Evolutionary conservation across 495 filamentous ascomycete species (phyloP), one percentile per base, ranked within the genome.

Genomic region (Trichoderma asperelloides): DNA sequence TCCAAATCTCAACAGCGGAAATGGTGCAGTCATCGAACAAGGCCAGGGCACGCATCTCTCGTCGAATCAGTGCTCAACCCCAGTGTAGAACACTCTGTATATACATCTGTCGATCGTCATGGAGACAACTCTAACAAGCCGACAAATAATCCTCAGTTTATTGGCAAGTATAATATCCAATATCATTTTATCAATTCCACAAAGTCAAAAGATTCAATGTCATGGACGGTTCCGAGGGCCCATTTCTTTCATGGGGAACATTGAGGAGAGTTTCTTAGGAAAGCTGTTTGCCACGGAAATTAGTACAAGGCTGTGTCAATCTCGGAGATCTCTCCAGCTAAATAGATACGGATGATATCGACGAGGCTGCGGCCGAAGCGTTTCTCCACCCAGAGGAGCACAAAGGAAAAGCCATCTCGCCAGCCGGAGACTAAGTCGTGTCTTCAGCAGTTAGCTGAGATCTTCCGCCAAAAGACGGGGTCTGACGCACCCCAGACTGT

Each of bases 401-500:
- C 70, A 78, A 78, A 37, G 75, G 78, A 21, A 73, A 76, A 64
- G 78, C 75, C 13, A 66, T 88, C 30, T 81, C 80, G 23, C 76
- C 89, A 3, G 87, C 85, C 0, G 86, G 87, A 9, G 86, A 88
- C 73, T 82, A 87, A 55, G 69, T 89, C 63, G 86, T 81, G n/a
- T 0, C 84, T 77, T 66, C 74, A 78, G 11, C 73, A 87, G 65
- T 74, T 80, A 62, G 75, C 71, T 27, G 69, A 72, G n/a, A 74
- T 80, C 37, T 88, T 88, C 73, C 76, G 81, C 71, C 66, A 75
- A 33, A 79, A 76, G 68, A 83, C 80, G 1, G 85, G 84, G 1
- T 64, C 70, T 3, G 64, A 74, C n/a, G 40, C 85, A 13, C 80
- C 80, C 1, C 70, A 70, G 0, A 85, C 84, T 0, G 84, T 73